Conservation (phyloP, 306 rosid species). For the Cicer yamashitae region DNA sequence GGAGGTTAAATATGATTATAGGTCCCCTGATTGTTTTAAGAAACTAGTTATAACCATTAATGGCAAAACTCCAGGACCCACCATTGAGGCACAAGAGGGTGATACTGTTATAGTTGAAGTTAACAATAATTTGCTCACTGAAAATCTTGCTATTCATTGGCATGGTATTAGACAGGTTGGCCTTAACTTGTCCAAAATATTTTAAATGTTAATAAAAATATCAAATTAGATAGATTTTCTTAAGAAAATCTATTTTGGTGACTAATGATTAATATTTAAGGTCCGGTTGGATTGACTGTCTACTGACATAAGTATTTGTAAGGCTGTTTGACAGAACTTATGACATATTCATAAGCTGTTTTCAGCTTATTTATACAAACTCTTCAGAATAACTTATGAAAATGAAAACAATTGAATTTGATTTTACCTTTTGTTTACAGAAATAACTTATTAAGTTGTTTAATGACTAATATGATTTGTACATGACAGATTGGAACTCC, state of each 20-base stretch:
- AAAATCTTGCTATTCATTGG: slow-evolving; percentile 91
- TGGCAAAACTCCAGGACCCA: slow-evolving; percentile 81
- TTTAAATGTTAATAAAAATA: neutral
- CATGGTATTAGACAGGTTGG: slow-evolving; percentile 86
- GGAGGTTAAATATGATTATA: slow-evolving; percentile 74
- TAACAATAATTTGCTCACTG: slow-evolving; percentile 63
- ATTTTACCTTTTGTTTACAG: too few relatives aligned
- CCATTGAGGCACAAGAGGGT: slow-evolving; percentile 77
- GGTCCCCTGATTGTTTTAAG: slow-evolving; percentile 81
- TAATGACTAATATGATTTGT: slow-evolving; percentile 11
- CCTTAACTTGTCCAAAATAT: neutral
- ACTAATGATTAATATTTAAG: neutral
- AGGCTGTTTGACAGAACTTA: too few relatives aligned
- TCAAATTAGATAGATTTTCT: neutral
- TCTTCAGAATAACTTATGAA: too few relatives aligned
- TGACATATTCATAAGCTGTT: too few relatives aligned
- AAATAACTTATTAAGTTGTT: too few relatives aligned
- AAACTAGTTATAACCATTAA: slow-evolving; percentile 75
- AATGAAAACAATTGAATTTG: too few relatives aligned
- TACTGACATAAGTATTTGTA: too few relatives aligned
- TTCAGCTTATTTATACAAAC: too few relatives aligned
- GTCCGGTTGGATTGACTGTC: too few relatives aligned
- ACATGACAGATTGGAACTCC: slow-evolving; percentile 77
- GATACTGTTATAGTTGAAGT: slow-evolving; percentile 80
- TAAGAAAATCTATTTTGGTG: neutral